Percentiles rank a stretch among this genome's conserved stretches.
These are phyloP conservation scores for Skeletonema potamos DNA, from an alignment of 108 stramenopile genomes.

Conservation along the genomic window DNA sequence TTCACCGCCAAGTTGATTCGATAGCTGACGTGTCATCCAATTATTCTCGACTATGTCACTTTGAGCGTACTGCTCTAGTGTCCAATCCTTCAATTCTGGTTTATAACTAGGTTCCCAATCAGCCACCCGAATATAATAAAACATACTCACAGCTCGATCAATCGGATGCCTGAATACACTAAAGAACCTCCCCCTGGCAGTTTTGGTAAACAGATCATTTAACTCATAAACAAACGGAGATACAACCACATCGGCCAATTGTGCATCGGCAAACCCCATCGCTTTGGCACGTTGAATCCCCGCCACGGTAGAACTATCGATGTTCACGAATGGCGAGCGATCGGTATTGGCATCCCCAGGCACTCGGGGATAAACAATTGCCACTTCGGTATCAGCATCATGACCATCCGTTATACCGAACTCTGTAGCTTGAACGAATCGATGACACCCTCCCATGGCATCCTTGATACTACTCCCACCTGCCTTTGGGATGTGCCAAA, in stretches of 20 bases:
- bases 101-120: slow-evolving; percentile 60
- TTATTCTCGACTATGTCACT: slow-evolving; percentile 55
- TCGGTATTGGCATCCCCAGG: slow-evolving; percentile 48
- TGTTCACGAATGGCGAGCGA: slow-evolving; percentile 59
- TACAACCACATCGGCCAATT: slow-evolving; percentile 56
- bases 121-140: slow-evolving; percentile 53
- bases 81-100: slow-evolving; percentile 58
- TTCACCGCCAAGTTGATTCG: slow-evolving; percentile 48
- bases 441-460: slow-evolving; percentile 54
- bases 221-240: slow-evolving; percentile 55
- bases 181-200: slow-evolving; percentile 51
- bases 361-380: slow-evolving; percentile 51
- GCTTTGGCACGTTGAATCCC: slow-evolving; percentile 52
- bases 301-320: slow-evolving; percentile 58
- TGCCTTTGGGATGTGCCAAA: slow-evolving; percentile 60
- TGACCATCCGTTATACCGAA: slow-evolving; percentile 65
- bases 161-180: slow-evolving; percentile 65
- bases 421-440: slow-evolving; percentile 56
- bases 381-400: slow-evolving; percentile 47
- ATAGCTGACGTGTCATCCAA: slow-evolving; percentile 61
- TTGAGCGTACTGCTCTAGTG: slow-evolving; percentile 53
- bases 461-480: slow-evolving; percentile 59
- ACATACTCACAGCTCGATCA: slow-evolving; percentile 59
- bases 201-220: slow-evolving; percentile 56
- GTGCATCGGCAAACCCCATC: slow-evolving; percentile 62